phyloP scores from a whole-genome alignment of 192 early-diverging fungal genomes.

The Lobosporangium transversale region DNA sequence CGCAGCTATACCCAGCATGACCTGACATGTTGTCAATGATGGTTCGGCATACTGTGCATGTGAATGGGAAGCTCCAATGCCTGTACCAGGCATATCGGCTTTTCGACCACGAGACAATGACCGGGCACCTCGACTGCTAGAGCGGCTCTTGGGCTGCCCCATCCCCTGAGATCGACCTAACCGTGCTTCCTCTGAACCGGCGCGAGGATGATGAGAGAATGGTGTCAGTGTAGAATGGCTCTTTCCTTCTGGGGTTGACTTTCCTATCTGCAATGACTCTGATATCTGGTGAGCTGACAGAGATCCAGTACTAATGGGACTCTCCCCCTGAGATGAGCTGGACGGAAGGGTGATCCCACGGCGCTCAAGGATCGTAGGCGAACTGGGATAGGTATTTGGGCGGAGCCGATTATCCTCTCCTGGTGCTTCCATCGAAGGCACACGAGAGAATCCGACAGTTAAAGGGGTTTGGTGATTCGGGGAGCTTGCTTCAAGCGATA shows the following conservation, averaged over 20 bases:
- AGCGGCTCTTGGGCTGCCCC: not conserved
- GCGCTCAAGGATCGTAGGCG: conserved; percentile 38
- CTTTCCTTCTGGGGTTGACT: conserved; percentile 3
- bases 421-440: conserved; percentile 17
- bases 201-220: not conserved
- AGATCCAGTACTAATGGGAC: not conserved
- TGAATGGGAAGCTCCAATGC: not conserved
- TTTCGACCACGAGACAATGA: conserved; percentile 24
- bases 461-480: not conserved
- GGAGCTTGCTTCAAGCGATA: not conserved
- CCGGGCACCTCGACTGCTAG: conserved; percentile 2
- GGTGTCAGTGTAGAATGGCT: not conserved
- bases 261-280: not conserved
- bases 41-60: not conserved
- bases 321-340: conserved; percentile 13
- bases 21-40: conserved; percentile 26
- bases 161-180: not conserved
- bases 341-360: conserved; percentile 25
- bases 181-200: conserved; percentile 10
- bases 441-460: conserved; percentile 5
- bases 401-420: not conserved
- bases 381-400: not conserved
- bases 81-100: not conserved
- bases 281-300: not conserved
- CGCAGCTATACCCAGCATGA: conserved; percentile 29